Base-by-base conservation (phyloP, 2,329 filamentous ascomycete genomes). In the Ilyonectria destructans region DNA sequence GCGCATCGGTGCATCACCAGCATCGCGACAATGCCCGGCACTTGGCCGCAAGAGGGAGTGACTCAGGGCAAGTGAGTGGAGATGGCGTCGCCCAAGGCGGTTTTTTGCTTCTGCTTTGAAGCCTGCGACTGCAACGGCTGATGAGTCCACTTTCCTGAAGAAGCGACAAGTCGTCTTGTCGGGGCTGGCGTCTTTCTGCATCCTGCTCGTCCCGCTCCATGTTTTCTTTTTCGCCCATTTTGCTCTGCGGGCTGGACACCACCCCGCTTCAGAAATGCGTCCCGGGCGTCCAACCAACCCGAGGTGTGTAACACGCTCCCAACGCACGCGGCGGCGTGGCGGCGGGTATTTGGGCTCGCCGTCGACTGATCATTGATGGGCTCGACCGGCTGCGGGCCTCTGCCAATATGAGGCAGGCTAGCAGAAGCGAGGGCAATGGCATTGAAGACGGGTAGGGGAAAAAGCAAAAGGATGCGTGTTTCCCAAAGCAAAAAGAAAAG, bases 321-420 rank as follows among this genome's bases (percentile, higher is more conserved):
- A 52, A 40, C 54, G 15, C 48, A 35, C 4, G 17, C 43, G n/a
- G 5, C 52, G 60, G 61, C 45, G 52, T 61, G 58, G 63, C 45
- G 52, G 35, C 23, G 45, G 51, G 33, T 29, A 56, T 62, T 43
- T 51, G n/a, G n/a, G 19, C 6, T 21, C 21, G 51, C 51, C 19
- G 31, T 19, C 51, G 29, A 35, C 31, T 15, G 29, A 15, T 54
- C n/a, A 35, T n/a, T 8, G 29, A 15, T 54, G 45, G 45, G 45
- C 10, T 57, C 40, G 57, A 61, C 51, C 35, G 51, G 51, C 46
- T 51, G 54, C 46, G 37, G 48, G 23, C 37, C 33, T 46, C 52
- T 54, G 46, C 61, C 45, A 51, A 61, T 54, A 62, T 58, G 64
- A 67, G 49, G 64, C 64, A 67, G 48, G 43, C 64, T 67, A 67